These are phyloP conservation scores for Alternaria sp. DNA, from an alignment of 2,329 filamentous ascomycete species.

Conservation along the genomic window DNA sequence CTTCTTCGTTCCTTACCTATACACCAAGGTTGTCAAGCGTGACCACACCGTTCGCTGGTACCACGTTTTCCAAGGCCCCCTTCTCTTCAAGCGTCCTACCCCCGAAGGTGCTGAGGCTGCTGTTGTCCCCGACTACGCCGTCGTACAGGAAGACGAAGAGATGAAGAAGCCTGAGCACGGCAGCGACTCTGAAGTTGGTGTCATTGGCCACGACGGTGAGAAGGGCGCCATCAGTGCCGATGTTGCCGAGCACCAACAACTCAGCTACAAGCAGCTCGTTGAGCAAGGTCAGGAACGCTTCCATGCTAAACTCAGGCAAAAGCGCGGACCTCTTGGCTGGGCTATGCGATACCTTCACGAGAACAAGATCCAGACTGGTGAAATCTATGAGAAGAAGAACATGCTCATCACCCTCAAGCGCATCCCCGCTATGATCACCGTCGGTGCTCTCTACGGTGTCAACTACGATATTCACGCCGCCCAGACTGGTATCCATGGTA, in stretches of 20 bases:
- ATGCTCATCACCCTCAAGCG: constrained; percentile 70
- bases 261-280: constrained; percentile 70
- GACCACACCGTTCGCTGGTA: constrained; percentile 72
- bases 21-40: constrained; percentile 73
- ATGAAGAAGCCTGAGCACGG: constrained; percentile 31
- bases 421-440: constrained; percentile 72
- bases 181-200: constrained; percentile 45
- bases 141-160: constrained; percentile 71
- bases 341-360: constrained; percentile 80
- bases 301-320: constrained; percentile 70
- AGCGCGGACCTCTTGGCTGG: constrained; percentile 78
- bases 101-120: constrained; percentile 63
- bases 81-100: constrained; percentile 63
- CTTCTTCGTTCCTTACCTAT: constrained; percentile 78
- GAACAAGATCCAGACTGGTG: constrained; percentile 76
- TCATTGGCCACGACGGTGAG: constrained; percentile 47
- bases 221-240: constrained; percentile 53
- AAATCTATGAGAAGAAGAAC: constrained; percentile 79
- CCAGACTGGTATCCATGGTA: constrained; percentile 74
- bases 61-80: constrained; percentile 69
- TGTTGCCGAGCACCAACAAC: constrained; percentile 59
- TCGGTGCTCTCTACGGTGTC: constrained; percentile 74
- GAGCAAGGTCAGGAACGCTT: constrained; percentile 65
- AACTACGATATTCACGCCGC: constrained; percentile 85
- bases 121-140: constrained; percentile 77